Percentiles rank a stretch among this genome's conserved stretches.
Evolutionary conservation across 257 asterid species (phyloP).

Genomic region (Solanum microdontum): DNA sequence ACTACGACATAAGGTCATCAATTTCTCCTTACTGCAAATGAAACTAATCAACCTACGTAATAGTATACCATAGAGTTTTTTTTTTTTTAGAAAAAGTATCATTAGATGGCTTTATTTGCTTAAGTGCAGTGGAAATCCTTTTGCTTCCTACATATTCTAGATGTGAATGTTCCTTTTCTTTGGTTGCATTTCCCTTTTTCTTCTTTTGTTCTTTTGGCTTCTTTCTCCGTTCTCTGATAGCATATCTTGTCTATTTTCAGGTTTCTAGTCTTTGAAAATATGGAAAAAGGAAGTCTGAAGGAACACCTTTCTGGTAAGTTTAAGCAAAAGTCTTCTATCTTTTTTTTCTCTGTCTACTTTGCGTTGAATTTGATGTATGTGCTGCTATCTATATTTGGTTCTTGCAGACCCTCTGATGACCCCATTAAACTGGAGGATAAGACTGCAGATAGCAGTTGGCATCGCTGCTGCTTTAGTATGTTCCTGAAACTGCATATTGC

Average conservation of each 20-base stretch:
- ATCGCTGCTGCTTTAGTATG: slow-evolving; percentile 88
- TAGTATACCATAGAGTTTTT: neutral
- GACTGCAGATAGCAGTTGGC: slow-evolving; percentile 65
- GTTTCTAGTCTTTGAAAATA: slow-evolving; percentile 63
- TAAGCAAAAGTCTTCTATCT: neutral
- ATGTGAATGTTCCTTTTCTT: neutral
- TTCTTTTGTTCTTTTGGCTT: neutral
- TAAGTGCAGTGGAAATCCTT: neutral
- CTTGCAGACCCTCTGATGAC: slow-evolving; percentile 78
- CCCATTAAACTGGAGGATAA: slow-evolving; percentile 84
- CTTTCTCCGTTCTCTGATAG: neutral
- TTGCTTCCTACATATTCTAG: neutral
- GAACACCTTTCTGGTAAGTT: slow-evolving; percentile 68
- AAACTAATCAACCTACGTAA: neutral
- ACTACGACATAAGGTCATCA: neutral
- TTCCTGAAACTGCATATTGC: slow-evolving; percentile 5
- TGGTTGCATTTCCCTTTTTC: neutral
- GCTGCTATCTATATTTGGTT: neutral
- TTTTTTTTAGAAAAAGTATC: neutral
- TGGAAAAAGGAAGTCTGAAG: slow-evolving; percentile 71
- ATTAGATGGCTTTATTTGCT: neutral
- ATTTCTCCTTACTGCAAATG: neutral
- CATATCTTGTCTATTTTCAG: slow-evolving; percentile 15
- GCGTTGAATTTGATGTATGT: neutral
- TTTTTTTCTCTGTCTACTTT: neutral